phyloP scores from a whole-genome alignment of 345 rosid genomes.

The Pseudoturritis turrita region DNA sequence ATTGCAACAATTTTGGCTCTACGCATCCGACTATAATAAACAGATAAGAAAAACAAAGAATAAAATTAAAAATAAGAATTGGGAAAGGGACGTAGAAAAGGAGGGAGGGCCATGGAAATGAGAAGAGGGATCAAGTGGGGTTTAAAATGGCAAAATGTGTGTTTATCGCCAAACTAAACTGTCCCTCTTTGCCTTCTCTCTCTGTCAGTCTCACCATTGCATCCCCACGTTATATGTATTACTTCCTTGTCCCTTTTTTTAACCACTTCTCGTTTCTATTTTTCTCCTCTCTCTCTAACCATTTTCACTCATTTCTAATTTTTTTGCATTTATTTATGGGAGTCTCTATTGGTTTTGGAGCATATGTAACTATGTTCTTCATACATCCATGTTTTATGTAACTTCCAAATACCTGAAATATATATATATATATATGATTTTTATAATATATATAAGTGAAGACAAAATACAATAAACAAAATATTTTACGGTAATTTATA shows the following conservation, averaged over 20 bases:
- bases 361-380: neutral
- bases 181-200: constrained; percentile 33
- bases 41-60: constrained; percentile 3
- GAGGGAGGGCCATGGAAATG: constrained; percentile 19
- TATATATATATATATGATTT: too few relatives aligned
- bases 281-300: neutral
- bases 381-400: neutral
- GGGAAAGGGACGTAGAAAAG: constrained; percentile 26
- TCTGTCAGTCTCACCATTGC: constrained; percentile 35
- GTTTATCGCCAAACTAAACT: constrained; percentile 33
- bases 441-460: neutral
- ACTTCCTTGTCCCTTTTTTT: constrained; percentile 22
- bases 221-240: constrained; percentile 32
- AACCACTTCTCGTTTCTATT: neutral
- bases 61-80: constrained; percentile 13
- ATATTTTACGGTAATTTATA: neutral
- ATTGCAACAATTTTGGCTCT: constrained; percentile 13
- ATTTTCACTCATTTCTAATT: neutral
- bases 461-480: neutral
- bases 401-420: neutral
- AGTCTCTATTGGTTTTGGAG: neutral
- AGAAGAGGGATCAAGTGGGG: constrained; percentile 37
- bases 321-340: neutral
- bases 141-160: constrained; percentile 31
- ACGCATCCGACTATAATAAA: constrained; percentile 4